Conservation (phyloP, 306 rosid species). For the Quercus ilex region DNA sequence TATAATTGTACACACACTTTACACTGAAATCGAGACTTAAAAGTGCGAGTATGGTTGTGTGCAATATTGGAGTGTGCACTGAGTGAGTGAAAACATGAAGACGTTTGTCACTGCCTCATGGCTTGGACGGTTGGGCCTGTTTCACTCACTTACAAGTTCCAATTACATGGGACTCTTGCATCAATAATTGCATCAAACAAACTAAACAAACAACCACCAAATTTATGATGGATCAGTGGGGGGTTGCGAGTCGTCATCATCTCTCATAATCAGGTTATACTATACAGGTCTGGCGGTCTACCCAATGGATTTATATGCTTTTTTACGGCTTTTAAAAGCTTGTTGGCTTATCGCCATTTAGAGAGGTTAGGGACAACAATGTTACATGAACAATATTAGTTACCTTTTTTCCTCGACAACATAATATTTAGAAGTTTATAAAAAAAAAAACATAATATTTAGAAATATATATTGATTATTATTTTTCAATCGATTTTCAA, state of each 20-base stretch:
- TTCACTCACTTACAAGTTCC: background rate
- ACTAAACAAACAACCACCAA: conserved; percentile 40
- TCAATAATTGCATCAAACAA: conserved; percentile 13
- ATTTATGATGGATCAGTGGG: conserved; percentile 38
- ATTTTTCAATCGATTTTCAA: too few species aligned
- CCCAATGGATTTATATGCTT: too few species aligned
- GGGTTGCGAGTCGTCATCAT: conserved; percentile 35
- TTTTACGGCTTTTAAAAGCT: too few species aligned
- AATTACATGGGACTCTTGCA: background rate
- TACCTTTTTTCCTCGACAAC: too few species aligned
- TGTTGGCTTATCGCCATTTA: background rate
- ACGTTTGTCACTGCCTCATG: background rate
- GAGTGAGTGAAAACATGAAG: background rate
- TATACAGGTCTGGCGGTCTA: too few species aligned
- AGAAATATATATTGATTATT: too few species aligned
- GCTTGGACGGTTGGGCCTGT: background rate
- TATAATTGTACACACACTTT: too few species aligned
- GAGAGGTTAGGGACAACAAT: background rate
- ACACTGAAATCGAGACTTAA: too few species aligned
- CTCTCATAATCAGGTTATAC: background rate
- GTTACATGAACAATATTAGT: background rate
- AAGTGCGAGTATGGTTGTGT: too few species aligned
- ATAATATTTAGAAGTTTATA: too few species aligned
- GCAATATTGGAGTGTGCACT: too few species aligned
- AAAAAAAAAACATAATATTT: too few species aligned